Evolutionary conservation across 75 land plant genomes (phyloP).

Genomic region (Picea glauca): DNA sequence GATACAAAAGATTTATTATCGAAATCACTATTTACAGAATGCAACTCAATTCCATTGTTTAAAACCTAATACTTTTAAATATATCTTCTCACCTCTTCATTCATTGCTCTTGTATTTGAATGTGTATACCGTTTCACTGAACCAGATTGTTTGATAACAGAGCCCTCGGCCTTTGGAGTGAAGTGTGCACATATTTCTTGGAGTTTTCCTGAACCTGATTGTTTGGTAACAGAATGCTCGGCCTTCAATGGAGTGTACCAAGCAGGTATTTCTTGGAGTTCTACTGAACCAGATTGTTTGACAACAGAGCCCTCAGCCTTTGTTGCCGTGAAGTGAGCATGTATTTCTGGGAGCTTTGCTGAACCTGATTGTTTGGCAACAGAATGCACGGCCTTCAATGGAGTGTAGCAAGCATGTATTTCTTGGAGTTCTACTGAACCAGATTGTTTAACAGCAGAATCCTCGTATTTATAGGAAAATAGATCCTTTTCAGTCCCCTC

Average conservation of each 20-base stretch:
- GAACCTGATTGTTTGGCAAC: neutral
- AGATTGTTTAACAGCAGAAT: no score
- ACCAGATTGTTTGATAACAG: neutral
- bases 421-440: neutral
- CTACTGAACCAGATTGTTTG: neutral
- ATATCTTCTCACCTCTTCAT: neutral
- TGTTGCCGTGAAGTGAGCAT: neutral
- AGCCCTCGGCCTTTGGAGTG: neutral
- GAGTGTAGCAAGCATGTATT: neutral
- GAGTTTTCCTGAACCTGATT: neutral
- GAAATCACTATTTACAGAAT: neutral
- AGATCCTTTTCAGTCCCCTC: neutral
- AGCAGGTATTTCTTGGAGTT: neutral
- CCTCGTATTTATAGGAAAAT: neutral
- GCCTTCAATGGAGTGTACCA: neutral
- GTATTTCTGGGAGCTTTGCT: neutral
- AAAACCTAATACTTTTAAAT: neutral
- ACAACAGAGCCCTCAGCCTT: neutral
- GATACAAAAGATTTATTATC: neutral
- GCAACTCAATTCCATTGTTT: neutral
- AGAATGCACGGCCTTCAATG: neutral
- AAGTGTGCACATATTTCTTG: neutral
- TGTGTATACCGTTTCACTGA: neutral
- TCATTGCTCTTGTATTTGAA: neutral
- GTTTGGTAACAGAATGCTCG: neutral